phyloP scores from a whole-genome alignment of 495 filamentous ascomycete genomes.

The Aspergillus bridgeri region DNA sequence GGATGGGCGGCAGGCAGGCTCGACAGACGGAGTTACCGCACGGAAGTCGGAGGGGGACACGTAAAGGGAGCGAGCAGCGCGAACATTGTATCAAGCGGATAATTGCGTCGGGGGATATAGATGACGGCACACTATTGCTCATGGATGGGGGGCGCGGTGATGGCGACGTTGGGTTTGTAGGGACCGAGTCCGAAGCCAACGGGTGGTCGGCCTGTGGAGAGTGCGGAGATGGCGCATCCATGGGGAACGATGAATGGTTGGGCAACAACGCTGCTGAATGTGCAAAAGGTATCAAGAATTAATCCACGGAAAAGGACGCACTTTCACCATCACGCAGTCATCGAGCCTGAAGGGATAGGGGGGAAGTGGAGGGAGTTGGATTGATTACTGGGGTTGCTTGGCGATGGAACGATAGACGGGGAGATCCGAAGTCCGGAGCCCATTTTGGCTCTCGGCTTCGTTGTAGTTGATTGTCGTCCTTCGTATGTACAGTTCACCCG shows the following conservation, averaged over 20 bases:
- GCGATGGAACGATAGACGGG: not conserved
- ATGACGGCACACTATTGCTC: not conserved
- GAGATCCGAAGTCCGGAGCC: not conserved
- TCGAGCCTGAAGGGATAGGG: not conserved
- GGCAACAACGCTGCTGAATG: not conserved
- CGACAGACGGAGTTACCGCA: constrained; percentile 80
- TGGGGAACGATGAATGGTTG: not conserved
- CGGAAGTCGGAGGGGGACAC: constrained; percentile 69
- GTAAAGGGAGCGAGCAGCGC: constrained; percentile 66
- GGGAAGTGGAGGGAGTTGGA: not conserved
- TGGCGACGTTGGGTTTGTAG: constrained; percentile 6
- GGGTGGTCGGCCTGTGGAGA: not conserved
- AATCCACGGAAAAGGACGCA: not conserved
- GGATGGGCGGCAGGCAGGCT: constrained; percentile 64
- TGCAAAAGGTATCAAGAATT: not conserved
- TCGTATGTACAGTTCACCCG: not conserved
- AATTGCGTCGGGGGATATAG: constrained; percentile 38
- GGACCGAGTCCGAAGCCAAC: constrained; percentile 1
- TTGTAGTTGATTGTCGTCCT: not conserved
- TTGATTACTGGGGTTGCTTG: not conserved
- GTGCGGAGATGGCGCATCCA: constrained; percentile 3
- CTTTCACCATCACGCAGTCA: not conserved
- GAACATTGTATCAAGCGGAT: constrained; percentile 72
- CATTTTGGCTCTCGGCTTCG: not conserved
- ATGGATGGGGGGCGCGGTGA: not conserved